phyloP scores from a whole-genome alignment of 371 early-diverging fungal genomes.

The Coemansia sp. region DNA sequence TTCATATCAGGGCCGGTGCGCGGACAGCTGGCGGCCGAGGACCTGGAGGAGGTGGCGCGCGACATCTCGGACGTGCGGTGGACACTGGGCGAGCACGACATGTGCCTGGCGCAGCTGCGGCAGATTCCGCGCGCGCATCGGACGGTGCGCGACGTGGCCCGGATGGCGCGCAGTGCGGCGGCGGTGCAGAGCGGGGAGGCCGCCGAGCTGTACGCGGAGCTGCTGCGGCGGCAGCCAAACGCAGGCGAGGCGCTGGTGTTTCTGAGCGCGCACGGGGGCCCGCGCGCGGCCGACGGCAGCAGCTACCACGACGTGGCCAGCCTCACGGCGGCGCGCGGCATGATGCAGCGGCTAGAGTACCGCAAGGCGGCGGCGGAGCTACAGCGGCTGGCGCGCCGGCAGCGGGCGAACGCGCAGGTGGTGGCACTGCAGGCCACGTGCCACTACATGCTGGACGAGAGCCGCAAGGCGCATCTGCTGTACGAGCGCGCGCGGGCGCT shows the following conservation, averaged over 20 bases:
- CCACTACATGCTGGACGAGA: slow-evolving; percentile 24
- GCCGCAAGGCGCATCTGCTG: slow-evolving; percentile 14
- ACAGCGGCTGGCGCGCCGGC: slow-evolving; percentile 19
- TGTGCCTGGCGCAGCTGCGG: slow-evolving; percentile 45
- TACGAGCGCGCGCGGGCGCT: slow-evolving; percentile 27
- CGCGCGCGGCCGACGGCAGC: background rate
- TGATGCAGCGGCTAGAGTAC: slow-evolving; percentile 32
- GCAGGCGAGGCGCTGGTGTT: slow-evolving; percentile 31
- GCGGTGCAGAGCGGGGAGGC: slow-evolving; percentile 29
- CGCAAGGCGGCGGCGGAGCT: slow-evolving; percentile 18
- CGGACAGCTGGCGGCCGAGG: slow-evolving; percentile 18
- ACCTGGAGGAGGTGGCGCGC: slow-evolving; percentile 35
- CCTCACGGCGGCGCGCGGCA: slow-evolving; percentile 10
- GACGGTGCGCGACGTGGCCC: slow-evolving; percentile 21
- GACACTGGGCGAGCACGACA: slow-evolving; percentile 33
- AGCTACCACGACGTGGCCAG: slow-evolving; percentile 29
- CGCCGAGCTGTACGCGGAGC: slow-evolving; percentile 18
- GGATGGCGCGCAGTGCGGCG: slow-evolving; percentile 43
- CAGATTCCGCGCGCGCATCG: slow-evolving; percentile 41
- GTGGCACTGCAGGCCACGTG: slow-evolving; percentile 41
- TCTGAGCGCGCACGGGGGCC: slow-evolving; percentile 4
- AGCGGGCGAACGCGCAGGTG: slow-evolving; percentile 19
- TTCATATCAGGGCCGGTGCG: slow-evolving; percentile 21
- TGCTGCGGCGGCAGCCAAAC: slow-evolving; percentile 33
- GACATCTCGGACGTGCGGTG: slow-evolving; percentile 39